phyloP scores from a whole-genome alignment of 2,329 filamentous ascomycete genomes.

The Paraconiothyrium brasiliense region DNA sequence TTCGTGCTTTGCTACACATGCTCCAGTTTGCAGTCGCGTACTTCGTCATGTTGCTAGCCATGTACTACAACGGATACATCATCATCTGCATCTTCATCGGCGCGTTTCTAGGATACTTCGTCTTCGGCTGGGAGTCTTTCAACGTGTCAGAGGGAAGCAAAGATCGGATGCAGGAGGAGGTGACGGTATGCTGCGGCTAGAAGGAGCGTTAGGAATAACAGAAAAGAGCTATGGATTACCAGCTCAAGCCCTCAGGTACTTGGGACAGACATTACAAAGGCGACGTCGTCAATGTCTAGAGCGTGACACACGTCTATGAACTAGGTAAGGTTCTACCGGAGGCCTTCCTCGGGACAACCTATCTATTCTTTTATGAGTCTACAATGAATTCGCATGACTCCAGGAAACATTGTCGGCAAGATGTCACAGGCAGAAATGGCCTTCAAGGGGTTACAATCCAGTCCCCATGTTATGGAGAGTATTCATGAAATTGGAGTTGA shows the following conservation, averaged over 20 bases:
- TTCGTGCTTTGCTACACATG: constrained; percentile 76
- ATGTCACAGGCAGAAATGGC: no score
- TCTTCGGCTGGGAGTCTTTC: constrained; percentile 49
- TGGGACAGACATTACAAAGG: no score
- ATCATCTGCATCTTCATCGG: constrained; percentile 60
- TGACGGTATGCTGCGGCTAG: constrained; percentile 48
- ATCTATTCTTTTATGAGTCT: no score
- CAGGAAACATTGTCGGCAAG: no score
- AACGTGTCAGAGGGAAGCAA: constrained; percentile 32
- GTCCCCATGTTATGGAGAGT: no score
- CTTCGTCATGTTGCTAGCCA: constrained; percentile 77
- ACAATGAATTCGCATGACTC: no score
- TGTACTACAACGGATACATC: constrained; percentile 76
- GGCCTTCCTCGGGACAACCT: no score
- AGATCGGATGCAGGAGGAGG: constrained; percentile 46
- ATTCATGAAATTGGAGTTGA: no score
- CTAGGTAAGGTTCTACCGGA: no score
- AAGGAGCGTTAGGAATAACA: not conserved
- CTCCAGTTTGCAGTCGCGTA: constrained; percentile 80
- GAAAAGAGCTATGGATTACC: not conserved
- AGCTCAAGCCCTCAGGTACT: not conserved
- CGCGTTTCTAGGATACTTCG: constrained; percentile 47
- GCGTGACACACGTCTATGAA: no score
- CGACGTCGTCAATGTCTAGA: no score
- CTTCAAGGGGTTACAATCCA: no score